Base-by-base conservation (phyloP, 805 yeast species). In the Saccharomycopsis sp. region DNA sequence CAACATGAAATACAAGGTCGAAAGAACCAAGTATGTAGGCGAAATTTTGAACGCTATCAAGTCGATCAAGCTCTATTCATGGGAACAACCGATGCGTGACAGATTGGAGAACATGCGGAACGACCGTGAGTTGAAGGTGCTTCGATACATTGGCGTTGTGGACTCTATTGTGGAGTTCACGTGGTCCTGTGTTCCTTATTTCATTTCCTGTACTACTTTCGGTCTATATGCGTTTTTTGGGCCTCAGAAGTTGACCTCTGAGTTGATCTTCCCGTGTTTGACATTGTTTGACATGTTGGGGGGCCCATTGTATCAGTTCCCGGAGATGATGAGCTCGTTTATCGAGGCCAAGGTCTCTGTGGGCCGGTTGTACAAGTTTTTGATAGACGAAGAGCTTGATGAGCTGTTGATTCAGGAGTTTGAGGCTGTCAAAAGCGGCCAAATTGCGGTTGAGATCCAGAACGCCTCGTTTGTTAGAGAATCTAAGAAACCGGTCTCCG, bases 201-300 rank as follows among this genome's bases (percentile, higher is more conserved):
- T 84, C 65, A 87, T 86, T 2, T 79, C 87, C 1, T 81, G 85
- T 64, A 75, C 82, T 3, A 78, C 86, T 0, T 85, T 85, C 70
- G 77, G 82, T 1, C 67, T 79, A 0, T 86, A 78, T 68, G 79
- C 85, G 2, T 63, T 67, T 38, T 59, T 75, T 12, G 70, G 74
- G 19, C 74, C 77, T 24, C 66, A 65, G 8, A 86, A 88, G 1
- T 72, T 86, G 64, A 78, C 88, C 3, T 83, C 90, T 12, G 87
- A 85, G 51, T 76, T 85, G 59, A 85, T 84, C 3, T 85, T 85
- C 68, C 90, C 91, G 14, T 83, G 89, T 1, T 73, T 86, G 60
- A 72, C 89, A 0, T 71, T 85, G 56, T 81, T 86, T 64, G 79
- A 81, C 60, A 69, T 85, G 59, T 67, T 86, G 49, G 77, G 84